Percentiles rank a stretch among this genome's conserved stretches.
Conservation (phyloP, 371 early-diverging fungal genomes). For the Apophysomyces elegans region DNA sequence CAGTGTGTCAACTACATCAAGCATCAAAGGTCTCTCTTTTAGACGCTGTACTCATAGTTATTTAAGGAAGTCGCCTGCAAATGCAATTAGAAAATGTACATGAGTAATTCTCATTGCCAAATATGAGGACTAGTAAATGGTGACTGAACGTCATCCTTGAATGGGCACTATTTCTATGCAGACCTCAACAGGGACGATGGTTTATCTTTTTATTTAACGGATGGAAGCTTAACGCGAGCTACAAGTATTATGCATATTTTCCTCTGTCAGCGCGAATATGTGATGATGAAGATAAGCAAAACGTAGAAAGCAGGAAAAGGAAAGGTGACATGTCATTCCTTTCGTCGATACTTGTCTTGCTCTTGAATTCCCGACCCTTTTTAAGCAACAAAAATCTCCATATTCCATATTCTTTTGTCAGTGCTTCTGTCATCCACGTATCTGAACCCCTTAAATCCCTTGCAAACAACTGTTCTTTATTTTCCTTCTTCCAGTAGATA, state of each 20-base stretch:
- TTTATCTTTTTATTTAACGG: background rate
- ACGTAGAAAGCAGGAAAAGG: background rate
- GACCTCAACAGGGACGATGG: background rate
- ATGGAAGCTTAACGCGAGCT: background rate
- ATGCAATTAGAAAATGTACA: no score
- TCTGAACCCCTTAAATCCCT: conserved; percentile 7
- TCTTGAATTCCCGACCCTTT: conserved; percentile 12
- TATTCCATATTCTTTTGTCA: conserved; percentile 17
- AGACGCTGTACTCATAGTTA: no score
- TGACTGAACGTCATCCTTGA: no score
- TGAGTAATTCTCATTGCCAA: no score
- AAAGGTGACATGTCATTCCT: background rate
- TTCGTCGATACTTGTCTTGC: background rate
- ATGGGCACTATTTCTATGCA: no score
- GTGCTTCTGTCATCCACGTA: conserved; percentile 8
- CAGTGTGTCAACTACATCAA: no score
- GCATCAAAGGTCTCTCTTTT: no score
- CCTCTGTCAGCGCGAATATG: background rate
- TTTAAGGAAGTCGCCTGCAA: no score
- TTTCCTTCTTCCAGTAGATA: background rate
- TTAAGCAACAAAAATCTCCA: conserved; percentile 1
- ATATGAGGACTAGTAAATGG: no score
- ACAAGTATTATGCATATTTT: background rate
- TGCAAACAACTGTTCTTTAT: conserved; percentile 9
- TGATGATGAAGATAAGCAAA: background rate